A percentile compares a stretch with the other conserved stretches of the same genome.
Evolutionary conservation across 1,284 basidiomycete genomes (phyloP).

Genomic region (Mycosarcoma mackinlayi): DNA sequence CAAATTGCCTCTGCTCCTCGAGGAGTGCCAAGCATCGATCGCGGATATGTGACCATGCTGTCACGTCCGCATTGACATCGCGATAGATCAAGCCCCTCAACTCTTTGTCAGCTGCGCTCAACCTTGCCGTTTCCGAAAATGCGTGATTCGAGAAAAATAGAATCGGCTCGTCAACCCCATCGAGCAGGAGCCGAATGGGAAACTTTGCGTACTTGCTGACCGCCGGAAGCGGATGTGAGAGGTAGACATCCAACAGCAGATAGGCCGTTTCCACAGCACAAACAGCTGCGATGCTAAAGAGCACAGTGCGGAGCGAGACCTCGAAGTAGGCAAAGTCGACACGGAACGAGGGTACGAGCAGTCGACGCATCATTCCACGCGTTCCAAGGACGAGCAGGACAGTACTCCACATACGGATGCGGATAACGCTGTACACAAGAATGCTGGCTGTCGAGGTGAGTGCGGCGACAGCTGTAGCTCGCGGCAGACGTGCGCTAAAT

Average conservation of each 20-base stretch:
- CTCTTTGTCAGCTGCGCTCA: constrained; percentile 31
- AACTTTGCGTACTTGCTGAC: constrained; percentile 37
- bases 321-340: constrained; percentile 34
- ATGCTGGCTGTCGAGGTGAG: constrained; percentile 25
- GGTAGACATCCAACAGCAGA: constrained; percentile 57
- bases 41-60: constrained; percentile 44
- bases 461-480: constrained; percentile 8
- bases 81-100: constrained; percentile 39
- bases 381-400: constrained; percentile 48
- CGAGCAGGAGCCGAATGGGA: constrained; percentile 45
- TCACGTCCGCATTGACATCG: constrained; percentile 47
- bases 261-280: constrained; percentile 45
- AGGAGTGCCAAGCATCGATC: constrained; percentile 40
- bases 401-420: constrained; percentile 47
- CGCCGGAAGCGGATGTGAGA: constrained; percentile 47
- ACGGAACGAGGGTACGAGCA: constrained; percentile 57
- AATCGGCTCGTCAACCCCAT: constrained; percentile 45
- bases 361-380: constrained; percentile 33
- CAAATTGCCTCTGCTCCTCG: constrained; percentile 34
- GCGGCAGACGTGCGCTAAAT: constrained; percentile 10
- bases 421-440: constrained; percentile 30
- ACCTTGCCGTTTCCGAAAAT: constrained; percentile 41
- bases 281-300: constrained; percentile 33
- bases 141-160: constrained; percentile 57
- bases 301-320: constrained; percentile 20